These are phyloP conservation scores for Cerioporus squamosus DNA, from an alignment of 1,284 basidiomycete species.

Conservation along the genomic window DNA sequence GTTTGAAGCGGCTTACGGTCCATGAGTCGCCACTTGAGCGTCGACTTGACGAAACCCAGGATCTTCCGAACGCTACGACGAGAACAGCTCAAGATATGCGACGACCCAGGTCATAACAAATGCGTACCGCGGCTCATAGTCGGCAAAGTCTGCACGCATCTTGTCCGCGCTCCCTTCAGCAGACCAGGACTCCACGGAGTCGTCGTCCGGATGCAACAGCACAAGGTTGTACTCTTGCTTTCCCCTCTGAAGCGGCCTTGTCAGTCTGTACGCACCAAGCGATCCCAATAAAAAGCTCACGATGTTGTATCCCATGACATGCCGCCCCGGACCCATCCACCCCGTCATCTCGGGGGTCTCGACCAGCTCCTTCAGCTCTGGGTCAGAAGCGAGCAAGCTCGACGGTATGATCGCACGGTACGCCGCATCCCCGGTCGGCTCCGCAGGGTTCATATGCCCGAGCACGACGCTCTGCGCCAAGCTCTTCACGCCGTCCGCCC, in stretches of 20 bases:
- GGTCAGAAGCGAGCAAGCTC: conserved; percentile 48
- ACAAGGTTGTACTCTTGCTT: conserved; percentile 49
- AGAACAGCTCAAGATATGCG: not conserved
- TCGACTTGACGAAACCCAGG: conserved; percentile 42
- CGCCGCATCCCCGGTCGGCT: conserved; percentile 57
- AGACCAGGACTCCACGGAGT: conserved; percentile 50
- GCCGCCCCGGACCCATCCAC: conserved; percentile 47
- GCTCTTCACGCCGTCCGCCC: conserved; percentile 55
- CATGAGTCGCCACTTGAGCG: conserved; percentile 51
- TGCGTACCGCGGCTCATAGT: conserved; percentile 48
- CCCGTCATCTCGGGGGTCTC: conserved; percentile 46
- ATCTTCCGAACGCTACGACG: conserved; percentile 43
- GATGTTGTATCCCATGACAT: conserved; percentile 49
- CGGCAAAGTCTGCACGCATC: conserved; percentile 48
- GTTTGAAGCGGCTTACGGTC: conserved; percentile 44
- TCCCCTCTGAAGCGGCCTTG: conserved; percentile 32
- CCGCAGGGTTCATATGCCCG: conserved; percentile 34
- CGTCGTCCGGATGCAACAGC: conserved; percentile 47
- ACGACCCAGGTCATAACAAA: not conserved
- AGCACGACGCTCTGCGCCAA: conserved; percentile 51
- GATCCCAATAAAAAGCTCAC: conserved; percentile 27
- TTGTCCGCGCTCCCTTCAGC: conserved; percentile 48
- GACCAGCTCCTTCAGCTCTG: conserved; percentile 48
- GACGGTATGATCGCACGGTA: conserved; percentile 54
- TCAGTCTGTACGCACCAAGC: not conserved